Percentiles rank a stretch among this genome's conserved stretches.
Evolutionary conservation across 441 rosid species (phyloP).

Genomic region (Aleurites moluccanus): DNA sequence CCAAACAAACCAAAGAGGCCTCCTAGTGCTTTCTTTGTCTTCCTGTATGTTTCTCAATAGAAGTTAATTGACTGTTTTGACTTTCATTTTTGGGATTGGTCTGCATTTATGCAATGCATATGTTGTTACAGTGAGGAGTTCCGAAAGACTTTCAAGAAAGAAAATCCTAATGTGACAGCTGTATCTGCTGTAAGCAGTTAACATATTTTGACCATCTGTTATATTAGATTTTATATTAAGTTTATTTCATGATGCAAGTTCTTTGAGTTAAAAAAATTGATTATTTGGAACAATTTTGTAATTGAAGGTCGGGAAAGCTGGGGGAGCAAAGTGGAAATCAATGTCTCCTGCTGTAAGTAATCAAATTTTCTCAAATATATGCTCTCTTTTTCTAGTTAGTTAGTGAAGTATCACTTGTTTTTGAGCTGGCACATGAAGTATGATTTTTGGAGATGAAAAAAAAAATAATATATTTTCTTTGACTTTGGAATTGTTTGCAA

Average conservation of each 20-base stretch:
- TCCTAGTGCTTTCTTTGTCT: slow-evolving; percentile 96
- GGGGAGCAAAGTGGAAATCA: slow-evolving; percentile 94
- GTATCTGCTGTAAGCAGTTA: slow-evolving; percentile 76
- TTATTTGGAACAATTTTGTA: slow-evolving; percentile 10
- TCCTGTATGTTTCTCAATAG: slow-evolving; percentile 52
- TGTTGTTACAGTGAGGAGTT: slow-evolving; percentile 76
- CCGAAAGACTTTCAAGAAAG: slow-evolving; percentile 74
- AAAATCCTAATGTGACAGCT: slow-evolving; percentile 72
- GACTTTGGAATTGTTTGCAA: not conserved
- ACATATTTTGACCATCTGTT: slow-evolving; percentile 1
- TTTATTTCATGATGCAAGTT: not conserved
- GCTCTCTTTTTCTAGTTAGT: not conserved
- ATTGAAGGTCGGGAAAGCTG: slow-evolving; percentile 94
- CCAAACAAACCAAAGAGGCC: slow-evolving; percentile 97
- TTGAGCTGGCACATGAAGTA: slow-evolving; percentile 46
- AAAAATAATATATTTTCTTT: slow-evolving; percentile 1
- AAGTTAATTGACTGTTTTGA: not conserved
- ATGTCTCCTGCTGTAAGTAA: slow-evolving; percentile 65
- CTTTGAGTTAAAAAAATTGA: not conserved
- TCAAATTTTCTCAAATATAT: not conserved
- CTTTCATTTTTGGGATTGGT: not conserved
- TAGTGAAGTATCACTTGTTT: not conserved
- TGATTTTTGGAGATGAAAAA: slow-evolving; percentile 36
- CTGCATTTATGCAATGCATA: slow-evolving; percentile 6
- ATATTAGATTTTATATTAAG: not conserved